Base-by-base conservation (phyloP, 148 eudicot species). In the Pouteria glomerata region DNA sequence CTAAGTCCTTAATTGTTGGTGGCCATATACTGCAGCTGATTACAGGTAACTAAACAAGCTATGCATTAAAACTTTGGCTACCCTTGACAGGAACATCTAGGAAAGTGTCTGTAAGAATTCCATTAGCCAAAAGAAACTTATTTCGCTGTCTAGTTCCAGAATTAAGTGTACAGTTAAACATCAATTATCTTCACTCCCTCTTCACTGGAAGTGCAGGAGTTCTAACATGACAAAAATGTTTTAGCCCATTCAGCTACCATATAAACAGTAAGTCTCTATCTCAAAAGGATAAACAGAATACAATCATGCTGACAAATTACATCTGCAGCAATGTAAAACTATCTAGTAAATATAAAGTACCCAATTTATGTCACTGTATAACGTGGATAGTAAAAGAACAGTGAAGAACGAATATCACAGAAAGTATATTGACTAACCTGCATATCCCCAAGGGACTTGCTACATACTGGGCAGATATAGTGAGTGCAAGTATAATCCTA, bases 371-470 rank as follows among this genome's bases (percentile, higher is more conserved):
- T 61, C 24, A 19, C 6, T 34, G 8, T n/a, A 6, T 24, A 66
- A 18, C 27, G 13, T 10, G 51, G 72, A 61, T n/a, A 47, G 23
- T 53, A 50, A 34, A 56, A 13, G 13, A 33, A 59, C 16, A 41
- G 44, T 13, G 51, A 70, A 41, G 18, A 14, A 8, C 18, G 16
- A 45, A 53, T 2, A 70, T 42, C 15, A 24, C 30, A 26, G 34
- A 33, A 31, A 52, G 31, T 41, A 74, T 14, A 37, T 48, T n/a
- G 30, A 77, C 89, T 82, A 30, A 91, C 99, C 91, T 88, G 90
- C 99, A 96, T 92, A 69, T 96, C 87, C 30, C 99, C 99, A n/a
- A 96, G 89, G 71, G 99, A 92, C 84, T 96, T 96, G 96, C 99
- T 88, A 79, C 99, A 96, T 18, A 92, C 83, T 31, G 99, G 99